Evolutionary conservation across 371 early-diverging fungal species (phyloP).

Genomic region (Rhizopus sp.): DNA sequence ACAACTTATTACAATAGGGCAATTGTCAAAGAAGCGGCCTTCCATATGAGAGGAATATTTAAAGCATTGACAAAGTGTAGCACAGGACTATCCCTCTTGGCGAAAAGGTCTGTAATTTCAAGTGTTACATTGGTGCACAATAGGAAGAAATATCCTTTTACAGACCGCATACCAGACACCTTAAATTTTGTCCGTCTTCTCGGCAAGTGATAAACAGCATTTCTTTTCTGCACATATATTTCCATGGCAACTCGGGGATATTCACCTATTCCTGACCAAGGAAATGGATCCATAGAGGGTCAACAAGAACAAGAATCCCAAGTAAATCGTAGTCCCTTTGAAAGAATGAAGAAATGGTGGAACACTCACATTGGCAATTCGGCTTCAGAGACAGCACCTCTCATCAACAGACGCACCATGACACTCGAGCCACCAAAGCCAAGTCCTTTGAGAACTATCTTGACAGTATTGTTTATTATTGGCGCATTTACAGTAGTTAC

Average conservation of each 20-base stretch:
- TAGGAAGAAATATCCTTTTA: no score
- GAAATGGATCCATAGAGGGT: neutral
- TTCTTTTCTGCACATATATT: neutral
- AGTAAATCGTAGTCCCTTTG: neutral
- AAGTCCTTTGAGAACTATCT: conserved; percentile 19
- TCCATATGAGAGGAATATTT: no score
- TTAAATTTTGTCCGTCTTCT: no score
- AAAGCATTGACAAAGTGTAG: no score
- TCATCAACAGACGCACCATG: conserved; percentile 39
- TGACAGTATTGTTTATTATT: conserved; percentile 25
- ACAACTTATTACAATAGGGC: no score
- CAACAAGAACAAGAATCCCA: neutral
- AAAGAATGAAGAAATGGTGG: conserved; percentile 17
- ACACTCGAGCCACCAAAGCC: conserved; percentile 41
- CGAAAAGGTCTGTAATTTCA: no score
- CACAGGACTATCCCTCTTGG: no score
- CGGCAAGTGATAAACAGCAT: no score
- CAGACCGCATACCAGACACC: no score
- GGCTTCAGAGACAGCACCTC: conserved; percentile 28
- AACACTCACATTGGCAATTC: neutral
- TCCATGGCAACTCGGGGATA: conserved; percentile 5
- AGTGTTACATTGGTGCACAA: no score
- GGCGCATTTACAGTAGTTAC: conserved; percentile 23
- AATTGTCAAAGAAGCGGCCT: no score
- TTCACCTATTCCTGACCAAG: conserved; percentile 10